Percentiles rank a stretch among this genome's conserved stretches.
phyloP scores from a whole-genome alignment of 768 basidiomycete species.

The Pholiota molesta region DNA sequence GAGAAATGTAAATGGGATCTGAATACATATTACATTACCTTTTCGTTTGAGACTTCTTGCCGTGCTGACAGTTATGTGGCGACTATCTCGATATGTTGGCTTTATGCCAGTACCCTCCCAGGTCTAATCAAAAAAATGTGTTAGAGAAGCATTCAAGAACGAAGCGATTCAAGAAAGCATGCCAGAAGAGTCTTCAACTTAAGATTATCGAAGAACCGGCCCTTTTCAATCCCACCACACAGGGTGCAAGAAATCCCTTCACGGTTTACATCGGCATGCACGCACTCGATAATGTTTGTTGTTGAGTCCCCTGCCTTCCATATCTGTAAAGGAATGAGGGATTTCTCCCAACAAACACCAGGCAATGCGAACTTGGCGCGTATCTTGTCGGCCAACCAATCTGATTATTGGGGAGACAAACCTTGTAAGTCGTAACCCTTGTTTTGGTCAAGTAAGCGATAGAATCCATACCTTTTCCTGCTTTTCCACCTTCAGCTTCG shows the following conservation, averaged over 20 bases:
- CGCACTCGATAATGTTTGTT: constrained; percentile 29
- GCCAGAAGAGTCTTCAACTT: constrained; percentile 8
- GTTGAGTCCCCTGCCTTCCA: constrained; percentile 27
- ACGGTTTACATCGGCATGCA: constrained; percentile 28
- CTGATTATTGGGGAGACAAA: too few relatives aligned
- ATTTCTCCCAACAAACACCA: constrained; percentile 32
- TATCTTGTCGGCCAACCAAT: constrained; percentile 30
- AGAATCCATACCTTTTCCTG: constrained; percentile 18
- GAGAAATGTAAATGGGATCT: too few relatives aligned
- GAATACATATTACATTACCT: too few relatives aligned
- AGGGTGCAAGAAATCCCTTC: constrained; percentile 25
- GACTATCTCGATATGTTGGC: too few relatives aligned
- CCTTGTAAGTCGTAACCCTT: too few relatives aligned
- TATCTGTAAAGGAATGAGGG: constrained; percentile 25
- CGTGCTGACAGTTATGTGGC: too few relatives aligned
- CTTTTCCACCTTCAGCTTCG: constrained; percentile 22
- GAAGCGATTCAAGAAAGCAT: neutral
- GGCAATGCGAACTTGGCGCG: constrained; percentile 27
- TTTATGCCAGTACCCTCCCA: too few relatives aligned
- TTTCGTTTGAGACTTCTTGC: too few relatives aligned
- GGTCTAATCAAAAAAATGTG: too few relatives aligned
- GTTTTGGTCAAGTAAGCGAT: neutral
- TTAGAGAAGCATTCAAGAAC: too few relatives aligned
- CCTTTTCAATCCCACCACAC: constrained; percentile 10
- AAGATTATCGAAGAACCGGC: constrained; percentile 6